Evolutionary conservation across 306 rosid species (phyloP), one percentile per base, ranked within the genome.

Genomic region (Dalbergia cochinchinensis): DNA sequence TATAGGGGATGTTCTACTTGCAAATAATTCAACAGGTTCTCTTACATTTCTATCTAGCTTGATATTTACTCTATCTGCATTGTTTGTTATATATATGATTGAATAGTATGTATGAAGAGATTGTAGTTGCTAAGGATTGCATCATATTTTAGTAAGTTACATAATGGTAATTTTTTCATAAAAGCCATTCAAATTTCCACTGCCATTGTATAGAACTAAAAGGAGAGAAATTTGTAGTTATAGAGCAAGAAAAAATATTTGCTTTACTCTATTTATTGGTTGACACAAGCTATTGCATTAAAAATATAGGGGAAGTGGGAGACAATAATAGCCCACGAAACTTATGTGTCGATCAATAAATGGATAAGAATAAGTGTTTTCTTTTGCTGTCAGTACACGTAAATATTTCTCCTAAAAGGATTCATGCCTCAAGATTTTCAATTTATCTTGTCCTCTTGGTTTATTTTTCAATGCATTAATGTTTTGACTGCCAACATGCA

Each of bases 1-100:
- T 19, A 58, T 90, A 62, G 94, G 90, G 70, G 94, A 92, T 85
- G 18, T 90, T 65, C 88, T 88, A 65, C 80, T 92, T 78, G 93
- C 74, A 57, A 86, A 77, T 76, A 57, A 31, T 18, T 86, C 94
- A 50, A 92, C 97, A 90, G 97, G 97, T 92, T 55, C 35, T 54
- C 37, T 16, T 26, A 35, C 47, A 69, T 82, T 26, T 78, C 66
- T 62, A 55, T 62, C 58, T 16, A 9, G 8, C 59, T 50, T 14
- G 50, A 55, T 81, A 31, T 50, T 83, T 71, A 68, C 62, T 20
- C 61, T 68, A 33, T 50, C 31, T 53, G 60, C 78, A 5, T 31
- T 37, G 9, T 19, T 69, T 62, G 33, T 20, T 19, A 8, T 69
- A 54, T 47, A 33, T 61, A 39, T 74, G 44, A 65, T 6, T 65